A percentile compares a stretch with the other conserved stretches of the same genome.
Conservation (phyloP, 352 stramenopile genomes). For the Globisporangium cystogenes region DNA sequence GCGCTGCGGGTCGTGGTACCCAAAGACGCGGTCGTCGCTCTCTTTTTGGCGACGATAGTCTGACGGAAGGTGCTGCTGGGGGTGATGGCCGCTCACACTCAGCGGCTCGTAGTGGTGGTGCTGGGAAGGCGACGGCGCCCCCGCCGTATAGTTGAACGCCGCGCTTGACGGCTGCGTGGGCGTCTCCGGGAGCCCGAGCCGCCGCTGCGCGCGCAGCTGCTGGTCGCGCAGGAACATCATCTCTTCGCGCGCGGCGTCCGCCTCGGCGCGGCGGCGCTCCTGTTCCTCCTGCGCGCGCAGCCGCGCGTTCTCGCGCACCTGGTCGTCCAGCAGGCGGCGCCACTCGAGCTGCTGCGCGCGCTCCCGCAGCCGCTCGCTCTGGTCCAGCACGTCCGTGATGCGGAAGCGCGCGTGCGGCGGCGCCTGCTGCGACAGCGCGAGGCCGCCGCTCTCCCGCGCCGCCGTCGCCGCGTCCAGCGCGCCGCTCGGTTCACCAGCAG, state of each 20-base stretch:
- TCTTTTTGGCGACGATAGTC: not conserved
- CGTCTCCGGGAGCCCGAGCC: slow-evolving; percentile 11
- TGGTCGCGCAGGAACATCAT: slow-evolving; percentile 43
- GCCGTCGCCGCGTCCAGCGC: not conserved
- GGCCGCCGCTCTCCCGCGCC: not conserved
- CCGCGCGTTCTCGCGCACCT: slow-evolving; percentile 66
- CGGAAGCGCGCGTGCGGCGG: slow-evolving; percentile 42
- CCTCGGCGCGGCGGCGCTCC: slow-evolving; percentile 28
- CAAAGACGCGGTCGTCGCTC: not conserved
- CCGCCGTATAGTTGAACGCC: not conserved
- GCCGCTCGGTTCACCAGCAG: slow-evolving; percentile 8
- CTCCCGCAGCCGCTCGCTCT: slow-evolving; percentile 49
- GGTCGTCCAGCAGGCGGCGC: slow-evolving; percentile 60
- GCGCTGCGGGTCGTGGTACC: not conserved
- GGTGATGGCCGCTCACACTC: slow-evolving; percentile 9
- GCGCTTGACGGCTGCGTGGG: slow-evolving; percentile 1
- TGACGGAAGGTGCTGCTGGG: slow-evolving; percentile 1
- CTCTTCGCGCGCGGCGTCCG: slow-evolving; percentile 40
- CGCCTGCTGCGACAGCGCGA: not conserved
- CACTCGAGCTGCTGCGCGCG: slow-evolving; percentile 68
- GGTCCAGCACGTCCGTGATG: slow-evolving; percentile 44
- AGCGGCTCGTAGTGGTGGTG: not conserved
- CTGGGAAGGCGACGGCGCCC: not conserved
- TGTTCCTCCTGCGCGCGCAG: slow-evolving; percentile 38
- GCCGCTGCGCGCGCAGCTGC: slow-evolving; percentile 56